A percentile compares a stretch with the other conserved stretches of the same genome.
phyloP scores from a whole-genome alignment of 148 eudicot genomes.

The Camellia granthamiana region DNA sequence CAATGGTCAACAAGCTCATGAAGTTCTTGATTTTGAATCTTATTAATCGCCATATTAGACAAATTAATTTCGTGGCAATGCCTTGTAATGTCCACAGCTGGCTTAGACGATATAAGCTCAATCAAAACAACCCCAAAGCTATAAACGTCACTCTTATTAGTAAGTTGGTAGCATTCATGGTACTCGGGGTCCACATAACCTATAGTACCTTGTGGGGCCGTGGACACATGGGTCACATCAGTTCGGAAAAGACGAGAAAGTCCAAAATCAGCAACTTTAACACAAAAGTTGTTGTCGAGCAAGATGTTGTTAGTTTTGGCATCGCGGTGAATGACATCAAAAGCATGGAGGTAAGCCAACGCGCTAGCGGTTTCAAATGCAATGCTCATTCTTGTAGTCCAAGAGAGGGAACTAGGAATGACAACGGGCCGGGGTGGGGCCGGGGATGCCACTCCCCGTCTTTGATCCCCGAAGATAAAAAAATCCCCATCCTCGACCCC shows the following conservation, averaged over 20 bases:
- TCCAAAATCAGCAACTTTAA: slow-evolving; percentile 43
- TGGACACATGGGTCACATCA: slow-evolving; percentile 41
- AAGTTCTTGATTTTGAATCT: not conserved
- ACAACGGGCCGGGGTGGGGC: no score
- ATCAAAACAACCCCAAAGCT: no score
- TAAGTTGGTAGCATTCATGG: no score
- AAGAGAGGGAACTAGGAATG: slow-evolving; percentile 12
- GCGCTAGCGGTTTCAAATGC: slow-evolving; percentile 60
- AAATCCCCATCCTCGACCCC: no score
- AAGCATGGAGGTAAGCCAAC: slow-evolving; percentile 52
- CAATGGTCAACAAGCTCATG: slow-evolving; percentile 35
- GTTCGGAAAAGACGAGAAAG: slow-evolving; percentile 37
- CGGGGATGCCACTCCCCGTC: no score
- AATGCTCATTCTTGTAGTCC: slow-evolving; percentile 52
- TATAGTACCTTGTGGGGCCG: slow-evolving; percentile 45
- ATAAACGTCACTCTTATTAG: no score
- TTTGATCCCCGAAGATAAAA: no score
- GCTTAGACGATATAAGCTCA: no score
- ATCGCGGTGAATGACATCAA: slow-evolving; percentile 61
- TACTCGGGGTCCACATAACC: slow-evolving; percentile 17
- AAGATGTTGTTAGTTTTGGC: slow-evolving; percentile 63
- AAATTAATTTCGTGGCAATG: not conserved
- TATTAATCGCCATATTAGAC: no score
- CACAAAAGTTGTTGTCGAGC: slow-evolving; percentile 36
- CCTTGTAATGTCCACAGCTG: no score